phyloP scores from a whole-genome alignment of 2,329 filamentous ascomycete genomes.

The Sporothrix mexicana region DNA sequence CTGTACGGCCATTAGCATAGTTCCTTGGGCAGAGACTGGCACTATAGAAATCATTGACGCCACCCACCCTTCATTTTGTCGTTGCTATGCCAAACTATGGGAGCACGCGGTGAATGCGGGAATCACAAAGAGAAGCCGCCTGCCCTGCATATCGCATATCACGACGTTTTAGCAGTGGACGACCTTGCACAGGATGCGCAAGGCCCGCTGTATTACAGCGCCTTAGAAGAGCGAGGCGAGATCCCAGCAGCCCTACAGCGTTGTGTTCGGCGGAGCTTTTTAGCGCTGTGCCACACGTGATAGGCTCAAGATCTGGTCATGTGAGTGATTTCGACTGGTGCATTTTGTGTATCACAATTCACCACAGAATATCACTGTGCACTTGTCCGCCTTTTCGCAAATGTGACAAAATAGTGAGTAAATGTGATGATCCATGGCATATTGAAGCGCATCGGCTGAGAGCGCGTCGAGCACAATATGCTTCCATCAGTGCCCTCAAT shows the following conservation, averaged over 20 bases:
- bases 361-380: no score
- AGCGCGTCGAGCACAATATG: no score
- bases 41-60: neutral
- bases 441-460: no score
- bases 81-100: neutral
- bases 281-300: neutral
- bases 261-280: neutral
- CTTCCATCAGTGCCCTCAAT: neutral
- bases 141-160: neutral
- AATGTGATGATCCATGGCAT: no score
- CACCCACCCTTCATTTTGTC: constrained; percentile 21
- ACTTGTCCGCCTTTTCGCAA: no score
- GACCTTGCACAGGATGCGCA: constrained; percentile 1
- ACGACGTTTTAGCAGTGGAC: neutral
- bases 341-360: neutral
- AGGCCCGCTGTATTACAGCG: neutral
- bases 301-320: neutral
- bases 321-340: neutral
- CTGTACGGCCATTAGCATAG: constrained; percentile 53
- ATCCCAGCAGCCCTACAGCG: constrained; percentile 13
- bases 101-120: neutral
- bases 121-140: neutral
- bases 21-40: neutral
- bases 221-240: neutral
- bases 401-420: no score